These are phyloP conservation scores for Monilinia laxa DNA, from an alignment of 2,329 filamentous ascomycete genomes.

Conservation along the genomic window DNA sequence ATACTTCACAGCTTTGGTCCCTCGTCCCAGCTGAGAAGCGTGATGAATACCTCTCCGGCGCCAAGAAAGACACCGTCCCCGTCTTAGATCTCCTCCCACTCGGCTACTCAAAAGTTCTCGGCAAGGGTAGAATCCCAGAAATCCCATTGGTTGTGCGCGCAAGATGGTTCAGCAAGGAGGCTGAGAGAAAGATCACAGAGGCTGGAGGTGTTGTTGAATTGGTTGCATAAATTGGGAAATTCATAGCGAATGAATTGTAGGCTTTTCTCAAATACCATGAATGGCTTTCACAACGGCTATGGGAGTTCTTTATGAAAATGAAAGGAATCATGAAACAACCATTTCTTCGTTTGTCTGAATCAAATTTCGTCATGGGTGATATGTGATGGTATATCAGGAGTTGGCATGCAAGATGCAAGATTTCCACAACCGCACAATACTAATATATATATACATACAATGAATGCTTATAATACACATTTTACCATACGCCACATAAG, in stretches of 20 bases:
- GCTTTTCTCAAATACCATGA: conserved; percentile 23
- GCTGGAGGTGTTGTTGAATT: conserved; percentile 95
- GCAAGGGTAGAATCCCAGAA: conserved; percentile 93
- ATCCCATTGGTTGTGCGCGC: conserved; percentile 93
- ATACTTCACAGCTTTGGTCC: conserved; percentile 73
- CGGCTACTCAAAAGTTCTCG: conserved; percentile 98
- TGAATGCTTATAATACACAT: conserved; percentile 24
- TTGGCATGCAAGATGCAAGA: conserved; percentile 24
- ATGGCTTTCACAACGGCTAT: conserved; percentile 26
- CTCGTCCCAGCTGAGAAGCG: conserved; percentile 91
- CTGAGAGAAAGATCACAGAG: conserved; percentile 98
- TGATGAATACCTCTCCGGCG: conserved; percentile 81
- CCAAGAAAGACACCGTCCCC: conserved; percentile 86
- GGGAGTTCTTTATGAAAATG: conserved; percentile 27
- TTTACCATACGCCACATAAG: conserved; percentile 24
- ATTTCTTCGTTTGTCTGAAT: conserved; percentile 23
- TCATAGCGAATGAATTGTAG: conserved; percentile 27
- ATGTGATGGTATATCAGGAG: conserved; percentile 27
- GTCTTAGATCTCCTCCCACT: conserved; percentile 96
- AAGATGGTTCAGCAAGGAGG: conserved; percentile 91
- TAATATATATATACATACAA: conserved; percentile 30
- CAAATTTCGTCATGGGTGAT: conserved; percentile 25
- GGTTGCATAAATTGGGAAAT: conserved; percentile 66
- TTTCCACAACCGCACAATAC: conserved; percentile 15
- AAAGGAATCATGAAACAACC: conserved; percentile 22